phyloP scores from a whole-genome alignment of 495 filamentous ascomycete genomes.

The Cenococcum geophilum region DNA sequence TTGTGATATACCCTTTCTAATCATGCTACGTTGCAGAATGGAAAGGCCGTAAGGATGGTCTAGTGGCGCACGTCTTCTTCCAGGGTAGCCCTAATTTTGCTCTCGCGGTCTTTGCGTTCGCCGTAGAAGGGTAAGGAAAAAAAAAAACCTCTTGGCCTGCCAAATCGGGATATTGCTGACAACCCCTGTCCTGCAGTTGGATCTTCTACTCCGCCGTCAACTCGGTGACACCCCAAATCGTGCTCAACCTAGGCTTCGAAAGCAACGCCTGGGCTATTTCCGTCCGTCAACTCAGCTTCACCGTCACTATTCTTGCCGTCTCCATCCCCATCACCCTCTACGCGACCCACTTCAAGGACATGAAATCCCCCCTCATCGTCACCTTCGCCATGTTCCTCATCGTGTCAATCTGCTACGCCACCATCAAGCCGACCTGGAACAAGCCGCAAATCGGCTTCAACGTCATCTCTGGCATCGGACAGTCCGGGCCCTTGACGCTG shows the following conservation, averaged over 20 bases:
- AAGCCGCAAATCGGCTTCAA: no score
- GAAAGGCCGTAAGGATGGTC: conserved; percentile 48
- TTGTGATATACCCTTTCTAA: conserved; percentile 11
- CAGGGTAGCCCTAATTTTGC: conserved; percentile 47
- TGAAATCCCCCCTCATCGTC: conserved; percentile 43
- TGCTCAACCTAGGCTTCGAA: conserved; percentile 51
- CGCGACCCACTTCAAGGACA: conserved; percentile 47
- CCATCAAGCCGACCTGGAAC: no score
- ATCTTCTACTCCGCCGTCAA: conserved; percentile 55
- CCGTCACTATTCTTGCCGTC: no score
- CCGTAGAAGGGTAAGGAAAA: conserved; percentile 44
- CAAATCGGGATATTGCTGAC: neutral
- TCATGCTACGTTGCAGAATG: conserved; percentile 47
- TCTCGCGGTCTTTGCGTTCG: conserved; percentile 49
- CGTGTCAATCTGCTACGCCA: conserved; percentile 45
- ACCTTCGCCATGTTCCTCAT: conserved; percentile 47
- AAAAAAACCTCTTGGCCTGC: neutral
- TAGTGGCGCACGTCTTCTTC: conserved; percentile 53
- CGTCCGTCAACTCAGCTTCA: conserved; percentile 46
- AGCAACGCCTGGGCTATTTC: conserved; percentile 41
- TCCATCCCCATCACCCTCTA: no score
- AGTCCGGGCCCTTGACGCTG: no score
- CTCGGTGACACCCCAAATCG: conserved; percentile 48
- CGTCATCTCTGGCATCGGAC: no score
- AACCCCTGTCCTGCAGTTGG: no score